Evolutionary conservation across 495 filamentous ascomycete genomes (phyloP).

Genomic region (Penicillium flavigenum): DNA sequence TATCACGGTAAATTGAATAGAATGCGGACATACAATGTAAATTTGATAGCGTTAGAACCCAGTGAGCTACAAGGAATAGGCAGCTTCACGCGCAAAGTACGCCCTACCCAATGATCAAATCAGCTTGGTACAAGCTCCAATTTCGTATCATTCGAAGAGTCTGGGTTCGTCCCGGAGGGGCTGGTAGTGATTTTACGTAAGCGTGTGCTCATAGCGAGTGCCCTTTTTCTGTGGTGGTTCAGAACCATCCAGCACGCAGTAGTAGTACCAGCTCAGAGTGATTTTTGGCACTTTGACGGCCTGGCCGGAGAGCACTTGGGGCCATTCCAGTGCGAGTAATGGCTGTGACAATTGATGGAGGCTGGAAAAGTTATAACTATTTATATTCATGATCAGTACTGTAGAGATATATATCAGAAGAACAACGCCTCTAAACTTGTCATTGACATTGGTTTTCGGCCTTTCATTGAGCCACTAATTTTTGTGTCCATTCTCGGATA

Average conservation of each 20-base stretch:
- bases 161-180: not conserved
- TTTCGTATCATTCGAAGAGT: not conserved
- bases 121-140: not conserved
- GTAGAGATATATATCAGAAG: not conserved
- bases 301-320: not conserved
- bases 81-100: not conserved
- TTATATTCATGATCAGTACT: not conserved
- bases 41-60: too few species aligned
- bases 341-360: too few species aligned
- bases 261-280: not conserved
- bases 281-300: not conserved
- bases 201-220: not conserved
- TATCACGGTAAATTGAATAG: too few species aligned
- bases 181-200: not conserved
- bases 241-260: not conserved
- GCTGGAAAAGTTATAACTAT: not conserved
- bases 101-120: too few species aligned
- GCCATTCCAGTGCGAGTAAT: too few species aligned
- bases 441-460: not conserved
- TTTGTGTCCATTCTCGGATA: not conserved
- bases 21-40: too few species aligned
- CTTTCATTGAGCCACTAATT: not conserved
- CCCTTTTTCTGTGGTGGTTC: not conserved
- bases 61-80: too few species aligned
- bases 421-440: not conserved